These are phyloP conservation scores for Suillus weaverae DNA, from an alignment of 768 basidiomycete genomes.

Conservation along the genomic window DNA sequence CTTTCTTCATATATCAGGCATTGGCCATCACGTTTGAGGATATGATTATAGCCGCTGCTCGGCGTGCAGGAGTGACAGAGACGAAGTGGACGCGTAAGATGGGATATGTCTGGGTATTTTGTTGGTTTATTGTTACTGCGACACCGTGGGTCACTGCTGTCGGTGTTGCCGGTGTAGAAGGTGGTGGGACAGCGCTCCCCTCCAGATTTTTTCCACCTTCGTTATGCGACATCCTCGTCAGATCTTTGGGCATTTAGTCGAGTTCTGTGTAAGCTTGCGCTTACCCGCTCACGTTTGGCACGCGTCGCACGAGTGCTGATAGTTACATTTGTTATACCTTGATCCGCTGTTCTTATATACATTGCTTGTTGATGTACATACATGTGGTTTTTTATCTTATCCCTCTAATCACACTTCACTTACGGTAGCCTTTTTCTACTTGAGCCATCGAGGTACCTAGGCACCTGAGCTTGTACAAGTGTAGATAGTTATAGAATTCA, in stretches of 20 bases:
- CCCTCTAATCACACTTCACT: too few relatives aligned
- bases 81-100: constrained; percentile 13
- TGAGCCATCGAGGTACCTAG: too few relatives aligned
- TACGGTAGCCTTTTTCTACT: too few relatives aligned
- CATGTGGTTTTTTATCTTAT: too few relatives aligned
- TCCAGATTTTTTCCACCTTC: neutral
- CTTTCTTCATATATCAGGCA: constrained; percentile 34
- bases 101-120: constrained; percentile 30
- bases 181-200: neutral
- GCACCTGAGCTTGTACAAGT: too few relatives aligned
- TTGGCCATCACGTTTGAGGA: constrained; percentile 38
- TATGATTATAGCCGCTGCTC: constrained; percentile 21
- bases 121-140: constrained; percentile 22
- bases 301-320: neutral
- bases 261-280: neutral
- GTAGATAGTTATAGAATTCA: neutral
- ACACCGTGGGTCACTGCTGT: neutral
- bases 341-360: too few relatives aligned
- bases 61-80: constrained; percentile 13
- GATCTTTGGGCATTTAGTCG: neutral
- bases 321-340: too few relatives aligned
- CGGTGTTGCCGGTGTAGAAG: neutral
- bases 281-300: neutral
- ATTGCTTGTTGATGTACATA: too few relatives aligned
- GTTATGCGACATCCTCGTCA: neutral